Evolutionary conservation across 1,284 basidiomycete genomes (phyloP).

Genomic region (Trametes polyzona): DNA sequence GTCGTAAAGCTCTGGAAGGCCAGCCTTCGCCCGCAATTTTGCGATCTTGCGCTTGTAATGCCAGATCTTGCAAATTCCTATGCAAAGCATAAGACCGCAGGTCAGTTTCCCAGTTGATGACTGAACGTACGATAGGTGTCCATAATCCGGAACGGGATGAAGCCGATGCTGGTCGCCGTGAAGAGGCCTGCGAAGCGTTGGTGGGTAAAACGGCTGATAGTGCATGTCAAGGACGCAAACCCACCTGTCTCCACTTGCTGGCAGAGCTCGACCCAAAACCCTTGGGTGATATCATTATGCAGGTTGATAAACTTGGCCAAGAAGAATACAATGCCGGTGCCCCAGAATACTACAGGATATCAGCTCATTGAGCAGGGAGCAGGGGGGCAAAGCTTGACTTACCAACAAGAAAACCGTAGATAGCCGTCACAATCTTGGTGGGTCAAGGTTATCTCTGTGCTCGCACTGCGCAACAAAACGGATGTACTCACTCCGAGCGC

Average conservation of each 20-base stretch:
- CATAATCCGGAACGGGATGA: constrained; percentile 74
- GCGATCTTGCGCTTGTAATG: constrained; percentile 65
- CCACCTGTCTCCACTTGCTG: constrained; percentile 79
- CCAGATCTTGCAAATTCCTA: constrained; percentile 78
- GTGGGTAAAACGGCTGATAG: background rate
- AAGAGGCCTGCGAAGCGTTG: constrained; percentile 59
- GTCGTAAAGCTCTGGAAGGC: constrained; percentile 71
- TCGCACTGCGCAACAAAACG: background rate
- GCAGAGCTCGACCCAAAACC: constrained; percentile 78
- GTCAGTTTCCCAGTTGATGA: background rate
- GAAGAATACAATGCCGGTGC: constrained; percentile 80
- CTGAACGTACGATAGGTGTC: constrained; percentile 74
- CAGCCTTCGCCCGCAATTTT: constrained; percentile 58
- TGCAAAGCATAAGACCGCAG: background rate
- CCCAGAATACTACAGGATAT: constrained; percentile 66
- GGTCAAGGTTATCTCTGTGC: background rate
- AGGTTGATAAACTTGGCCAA: constrained; percentile 70
- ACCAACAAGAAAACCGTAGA: constrained; percentile 83
- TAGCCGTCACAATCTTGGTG: constrained; percentile 66
- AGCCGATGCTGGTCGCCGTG: constrained; percentile 75
- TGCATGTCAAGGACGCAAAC: constrained; percentile 11
- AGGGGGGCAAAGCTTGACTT: constrained; percentile 28
- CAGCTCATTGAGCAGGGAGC: background rate
- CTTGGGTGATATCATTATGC: constrained; percentile 64
- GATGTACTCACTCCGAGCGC: constrained; percentile 25